phyloP scores from a whole-genome alignment of 768 basidiomycete species.

The Trametes cingulata region DNA sequence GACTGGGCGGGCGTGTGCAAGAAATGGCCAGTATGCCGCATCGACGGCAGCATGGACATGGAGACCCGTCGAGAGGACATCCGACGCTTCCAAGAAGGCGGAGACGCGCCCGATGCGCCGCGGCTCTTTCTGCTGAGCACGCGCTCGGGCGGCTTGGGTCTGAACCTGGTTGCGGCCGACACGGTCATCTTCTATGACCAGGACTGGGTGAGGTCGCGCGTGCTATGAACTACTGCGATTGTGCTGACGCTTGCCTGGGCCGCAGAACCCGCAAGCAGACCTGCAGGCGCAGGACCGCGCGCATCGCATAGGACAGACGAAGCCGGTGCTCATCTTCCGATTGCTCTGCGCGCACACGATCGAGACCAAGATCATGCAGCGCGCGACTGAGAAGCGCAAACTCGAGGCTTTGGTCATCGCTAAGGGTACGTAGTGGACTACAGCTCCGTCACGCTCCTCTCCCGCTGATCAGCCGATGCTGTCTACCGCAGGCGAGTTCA shows the following conservation, averaged over 20 bases:
- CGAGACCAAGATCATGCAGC: slow-evolving; percentile 89
- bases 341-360: slow-evolving; percentile 86
- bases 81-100: slow-evolving; percentile 76
- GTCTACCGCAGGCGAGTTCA: slow-evolving; percentile 67
- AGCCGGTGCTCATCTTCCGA: slow-evolving; percentile 86
- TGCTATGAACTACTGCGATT: background rate
- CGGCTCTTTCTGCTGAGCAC: slow-evolving; percentile 79
- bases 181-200: slow-evolving; percentile 95
- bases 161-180: slow-evolving; percentile 81
- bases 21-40: slow-evolving; percentile 82
- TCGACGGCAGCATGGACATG: slow-evolving; percentile 88
- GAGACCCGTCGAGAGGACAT: slow-evolving; percentile 83
- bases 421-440: slow-evolving; percentile 69
- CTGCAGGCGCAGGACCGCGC: slow-evolving; percentile 94
- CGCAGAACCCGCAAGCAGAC: slow-evolving; percentile 93
- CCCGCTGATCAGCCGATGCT: background rate
- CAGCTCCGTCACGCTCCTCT: background rate
- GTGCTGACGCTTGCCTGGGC: background rate
- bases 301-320: slow-evolving; percentile 94
- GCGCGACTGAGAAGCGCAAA: slow-evolving; percentile 83
- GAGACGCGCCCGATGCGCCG: slow-evolving; percentile 62
- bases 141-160: slow-evolving; percentile 75
- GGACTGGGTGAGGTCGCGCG: slow-evolving; percentile 69
- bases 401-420: slow-evolving; percentile 96
- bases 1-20: slow-evolving; percentile 90